Base-by-base conservation (phyloP, 2,329 filamentous ascomycete species). In the Xylogone sp. region DNA sequence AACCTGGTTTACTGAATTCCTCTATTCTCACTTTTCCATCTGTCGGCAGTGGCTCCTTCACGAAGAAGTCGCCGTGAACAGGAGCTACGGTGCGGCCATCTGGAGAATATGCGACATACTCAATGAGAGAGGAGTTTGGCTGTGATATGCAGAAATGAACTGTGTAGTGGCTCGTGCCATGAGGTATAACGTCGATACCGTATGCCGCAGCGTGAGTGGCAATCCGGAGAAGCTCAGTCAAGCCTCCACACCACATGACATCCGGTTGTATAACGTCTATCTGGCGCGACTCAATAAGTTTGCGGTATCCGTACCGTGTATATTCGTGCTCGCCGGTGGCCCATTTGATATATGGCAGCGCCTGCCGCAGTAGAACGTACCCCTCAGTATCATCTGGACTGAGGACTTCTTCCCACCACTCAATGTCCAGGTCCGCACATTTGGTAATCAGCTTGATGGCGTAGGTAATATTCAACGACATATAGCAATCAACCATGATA, bases 341-440 rank as follows among this genome's bases (percentile, higher is more conserved):
- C 75, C 97, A 97, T 70, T 95, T 96, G 71, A 93, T 77, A 2
- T 86, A 87, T 0, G 92, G 92, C 67, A 96, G 91, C 1, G 92
- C 92, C 46, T 86, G 84, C 78, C 97, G 97, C 73, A 97, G 84
- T 67, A 90, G 83, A 59, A 84, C 87, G 63, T 95, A 95, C 51
- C 92, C 92, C 62, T 96, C 92, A 45, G 88, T 90, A 74, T 97
- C 92, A 69, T 97, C 92, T 10, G 92, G 92, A 24, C 86, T 88
- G 56, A 97, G 75, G 58, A 90, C 95, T 75, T 97, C 92, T 74
- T 97, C 92, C 90, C 90, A 96, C 92, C 92, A 97, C 75, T 96
- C 91, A 68, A 97, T 92, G 69, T 93, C 81, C 59, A 96, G 80
- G 60, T 92, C 84, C 61, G 89, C 82, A 66, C 87, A 90, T 48